Evolutionary conservation across 2,329 filamentous ascomycete genomes (phyloP), one percentile per base, ranked within the genome.

Genomic region (Fusarium equiseti): DNA sequence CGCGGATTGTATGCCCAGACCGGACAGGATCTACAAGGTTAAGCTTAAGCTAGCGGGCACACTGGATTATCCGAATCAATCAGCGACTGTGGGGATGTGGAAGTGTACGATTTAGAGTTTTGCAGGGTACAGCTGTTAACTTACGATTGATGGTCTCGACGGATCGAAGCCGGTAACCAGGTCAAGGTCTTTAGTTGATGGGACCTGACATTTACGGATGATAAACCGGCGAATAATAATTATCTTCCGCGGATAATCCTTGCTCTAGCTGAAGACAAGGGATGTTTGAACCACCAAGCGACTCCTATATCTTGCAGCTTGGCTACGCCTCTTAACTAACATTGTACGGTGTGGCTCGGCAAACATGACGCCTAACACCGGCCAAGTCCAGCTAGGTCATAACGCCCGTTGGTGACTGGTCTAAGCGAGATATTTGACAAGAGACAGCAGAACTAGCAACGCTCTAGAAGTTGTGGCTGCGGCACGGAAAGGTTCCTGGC

Each of bases 21-120:
- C 12, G 63, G 40, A 27, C 43, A 66, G 50, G 61, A 61, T 54
- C 63, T 31, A 42, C 48, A 55, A 46, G 31, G 43, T 62, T 61
- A 55, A 66, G 55, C 43, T 44, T 49, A 50, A 51, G 48, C 43
- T 58, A 56, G 38, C 15, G 62, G n/a, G 24, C 18, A 13, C 18
- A 15, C 50, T 15, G 18, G n/a, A 12, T 46, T 59, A 59, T 27
- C 40, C 61, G 45, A 44, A 27, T 49, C 54, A 60, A 56, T 55
- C 59, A 44, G 42, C 24, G 32, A 18, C 16, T 59, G 40, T 22
- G 62, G 62, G 62, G 62, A 46, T 24, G 12, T 18, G 20, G 6
- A 55, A 40, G 50, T 11, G 32, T 38, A 52, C 32, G 32, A 52
- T 42, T 35, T 64, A 46, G 31, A 64, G 60, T 64, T 65, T 65